These are phyloP conservation scores for Pichia sp. DNA, from an alignment of 1,139 yeast species.

Conservation along the genomic window DNA sequence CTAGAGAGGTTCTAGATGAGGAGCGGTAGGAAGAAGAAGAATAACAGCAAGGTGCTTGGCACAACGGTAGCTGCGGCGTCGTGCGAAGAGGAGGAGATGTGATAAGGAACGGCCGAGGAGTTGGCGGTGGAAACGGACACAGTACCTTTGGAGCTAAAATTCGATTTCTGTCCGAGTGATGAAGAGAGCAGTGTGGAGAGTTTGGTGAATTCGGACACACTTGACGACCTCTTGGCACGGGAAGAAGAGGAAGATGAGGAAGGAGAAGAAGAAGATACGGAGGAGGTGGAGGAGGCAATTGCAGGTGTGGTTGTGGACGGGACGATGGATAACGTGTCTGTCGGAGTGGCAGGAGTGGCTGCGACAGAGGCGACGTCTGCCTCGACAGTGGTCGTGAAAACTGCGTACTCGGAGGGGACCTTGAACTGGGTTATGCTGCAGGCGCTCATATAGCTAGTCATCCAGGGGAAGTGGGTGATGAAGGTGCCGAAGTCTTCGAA, in stretches of 20 bases:
- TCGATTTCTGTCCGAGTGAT: background rate
- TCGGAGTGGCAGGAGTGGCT: background rate
- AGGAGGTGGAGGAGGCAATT: no score
- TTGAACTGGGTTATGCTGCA: slow-evolving; percentile 36
- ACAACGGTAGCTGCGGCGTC: background rate
- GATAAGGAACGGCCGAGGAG: background rate
- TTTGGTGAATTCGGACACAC: no score
- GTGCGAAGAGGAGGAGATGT: background rate
- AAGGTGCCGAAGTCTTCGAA: slow-evolving; percentile 39
- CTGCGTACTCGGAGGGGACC: slow-evolving; percentile 30
- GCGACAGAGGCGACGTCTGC: background rate
- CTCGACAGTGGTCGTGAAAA: slow-evolving; percentile 9
- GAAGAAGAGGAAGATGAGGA: no score
- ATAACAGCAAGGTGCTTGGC: slow-evolving; percentile 1
- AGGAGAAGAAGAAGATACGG: no score
- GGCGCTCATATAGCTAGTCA: slow-evolving; percentile 32
- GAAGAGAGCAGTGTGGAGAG: no score
- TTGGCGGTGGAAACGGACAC: background rate
- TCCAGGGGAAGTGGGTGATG: slow-evolving; percentile 43
- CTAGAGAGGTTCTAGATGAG: background rate
- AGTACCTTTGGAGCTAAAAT: background rate
- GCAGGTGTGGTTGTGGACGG: background rate
- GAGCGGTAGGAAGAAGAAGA: background rate
- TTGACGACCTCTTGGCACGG: no score
- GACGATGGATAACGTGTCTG: background rate